These are phyloP conservation scores for Hibiscus syriacus DNA, from an alignment of 345 rosid genomes.

Conservation along the genomic window DNA sequence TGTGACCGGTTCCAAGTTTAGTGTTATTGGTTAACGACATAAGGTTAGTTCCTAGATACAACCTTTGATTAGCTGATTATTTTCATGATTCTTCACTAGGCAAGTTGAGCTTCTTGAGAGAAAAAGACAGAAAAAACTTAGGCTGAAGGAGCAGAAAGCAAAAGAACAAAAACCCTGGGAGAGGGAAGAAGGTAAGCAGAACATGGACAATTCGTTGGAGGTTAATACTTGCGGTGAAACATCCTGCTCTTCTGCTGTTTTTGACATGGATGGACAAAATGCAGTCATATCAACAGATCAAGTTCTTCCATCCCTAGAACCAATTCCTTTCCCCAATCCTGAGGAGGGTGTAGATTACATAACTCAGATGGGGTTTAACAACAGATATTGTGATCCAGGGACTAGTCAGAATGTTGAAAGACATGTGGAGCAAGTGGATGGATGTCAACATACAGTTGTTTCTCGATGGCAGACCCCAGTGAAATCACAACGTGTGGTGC, in stretches of 20 bases:
- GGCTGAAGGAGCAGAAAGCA: constrained; percentile 77
- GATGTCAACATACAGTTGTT: constrained; percentile 20
- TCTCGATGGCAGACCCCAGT: constrained; percentile 28
- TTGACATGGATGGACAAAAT: constrained; percentile 37
- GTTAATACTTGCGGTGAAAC: constrained; percentile 38
- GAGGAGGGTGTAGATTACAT: constrained; percentile 36
- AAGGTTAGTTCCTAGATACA: too few relatives aligned
- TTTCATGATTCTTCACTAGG: constrained; percentile 27
- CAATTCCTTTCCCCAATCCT: constrained; percentile 21
- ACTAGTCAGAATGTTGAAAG: constrained; percentile 30
- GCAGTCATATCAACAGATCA: constrained; percentile 24
- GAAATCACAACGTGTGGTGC: constrained; percentile 35
- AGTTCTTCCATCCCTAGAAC: too few relatives aligned
- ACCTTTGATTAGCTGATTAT: neutral
- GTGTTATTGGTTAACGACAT: neutral
- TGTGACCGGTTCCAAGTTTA: neutral
- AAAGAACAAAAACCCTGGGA: constrained; percentile 51
- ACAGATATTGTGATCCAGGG: constrained; percentile 28
- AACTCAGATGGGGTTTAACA: constrained; percentile 28
- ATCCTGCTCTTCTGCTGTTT: constrained; percentile 29
- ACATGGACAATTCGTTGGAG: constrained; percentile 34
- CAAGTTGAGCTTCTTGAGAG: constrained; percentile 71
- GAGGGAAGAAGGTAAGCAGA: constrained; percentile 28
- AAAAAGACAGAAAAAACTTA: constrained; percentile 72
- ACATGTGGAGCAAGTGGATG: constrained; percentile 23